A percentile compares a stretch with the other conserved stretches of the same genome.
Evolutionary conservation across 2,329 filamentous ascomycete species (phyloP).

Genomic region (Aurifilum marmelostoma): DNA sequence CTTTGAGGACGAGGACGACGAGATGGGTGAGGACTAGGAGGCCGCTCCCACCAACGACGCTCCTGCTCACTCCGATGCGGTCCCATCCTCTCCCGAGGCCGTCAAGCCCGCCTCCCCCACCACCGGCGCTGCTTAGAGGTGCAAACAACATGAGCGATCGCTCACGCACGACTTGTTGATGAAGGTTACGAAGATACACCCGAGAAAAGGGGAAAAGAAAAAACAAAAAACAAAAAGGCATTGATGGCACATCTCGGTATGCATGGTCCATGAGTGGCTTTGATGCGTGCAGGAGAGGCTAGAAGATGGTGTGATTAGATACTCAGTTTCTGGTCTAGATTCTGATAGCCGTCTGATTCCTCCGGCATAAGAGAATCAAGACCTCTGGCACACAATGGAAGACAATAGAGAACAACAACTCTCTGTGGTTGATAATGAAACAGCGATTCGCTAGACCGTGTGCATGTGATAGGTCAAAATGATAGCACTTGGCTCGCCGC

Average conservation of each 20-base stretch:
- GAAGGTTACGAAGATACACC: slow-evolving; percentile 22
- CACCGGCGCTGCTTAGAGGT: background rate
- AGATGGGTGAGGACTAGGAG: slow-evolving; percentile 66
- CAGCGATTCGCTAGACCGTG: background rate
- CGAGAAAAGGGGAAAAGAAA: background rate
- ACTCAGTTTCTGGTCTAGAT: slow-evolving; percentile 13
- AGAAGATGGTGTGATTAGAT: slow-evolving; percentile 20
- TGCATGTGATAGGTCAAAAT: slow-evolving; percentile 11
- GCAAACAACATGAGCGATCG: background rate
- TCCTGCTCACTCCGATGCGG: slow-evolving; percentile 11
- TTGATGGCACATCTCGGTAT: slow-evolving; percentile 3
- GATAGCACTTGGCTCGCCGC: background rate
- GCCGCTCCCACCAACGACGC: background rate
- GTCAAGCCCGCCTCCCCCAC: slow-evolving; percentile 13
- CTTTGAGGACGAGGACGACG: slow-evolving; percentile 68
- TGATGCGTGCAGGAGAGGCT: slow-evolving; percentile 10
- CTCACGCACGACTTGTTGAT: slow-evolving; percentile 23
- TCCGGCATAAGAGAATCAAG: slow-evolving; percentile 1
- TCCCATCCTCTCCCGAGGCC: slow-evolving; percentile 7
- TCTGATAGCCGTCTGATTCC: slow-evolving; percentile 10
- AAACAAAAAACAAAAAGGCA: background rate
- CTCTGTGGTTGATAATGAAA: background rate
- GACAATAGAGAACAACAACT: slow-evolving; percentile 11
- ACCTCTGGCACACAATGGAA: slow-evolving; percentile 13
- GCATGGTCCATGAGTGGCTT: slow-evolving; percentile 11